Evolutionary conservation across 2,329 filamentous ascomycete species (phyloP).

Genomic region (Verticillium dahliae): DNA sequence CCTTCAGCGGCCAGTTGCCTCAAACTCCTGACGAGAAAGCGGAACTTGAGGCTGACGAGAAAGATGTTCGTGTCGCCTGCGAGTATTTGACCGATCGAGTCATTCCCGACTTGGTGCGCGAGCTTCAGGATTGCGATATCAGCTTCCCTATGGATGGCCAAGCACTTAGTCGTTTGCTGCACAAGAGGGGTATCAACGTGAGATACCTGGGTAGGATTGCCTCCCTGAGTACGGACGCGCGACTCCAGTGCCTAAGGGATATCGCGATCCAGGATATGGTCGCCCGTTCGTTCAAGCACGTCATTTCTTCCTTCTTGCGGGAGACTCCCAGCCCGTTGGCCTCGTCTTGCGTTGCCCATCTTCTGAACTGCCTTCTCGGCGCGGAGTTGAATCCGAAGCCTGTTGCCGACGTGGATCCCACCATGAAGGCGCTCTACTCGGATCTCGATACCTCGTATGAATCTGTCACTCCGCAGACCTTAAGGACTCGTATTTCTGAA

Average conservation of each 20-base stretch:
- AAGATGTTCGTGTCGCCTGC: constrained; percentile 80
- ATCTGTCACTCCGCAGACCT: constrained; percentile 64
- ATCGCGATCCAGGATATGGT: constrained; percentile 90
- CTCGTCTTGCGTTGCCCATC: constrained; percentile 73
- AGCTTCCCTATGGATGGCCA: constrained; percentile 99
- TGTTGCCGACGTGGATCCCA: constrained; percentile 67
- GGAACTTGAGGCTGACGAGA: constrained; percentile 76
- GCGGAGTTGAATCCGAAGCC: constrained; percentile 70
- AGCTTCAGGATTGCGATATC: constrained; percentile 85
- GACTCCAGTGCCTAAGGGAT: constrained; percentile 69
- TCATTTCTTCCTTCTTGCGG: constrained; percentile 71
- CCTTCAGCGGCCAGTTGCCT: constrained; percentile 85
- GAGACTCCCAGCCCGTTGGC: constrained; percentile 74
- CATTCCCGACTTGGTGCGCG: constrained; percentile 78
- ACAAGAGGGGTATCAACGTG: constrained; percentile 96
- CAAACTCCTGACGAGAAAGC: constrained; percentile 87
- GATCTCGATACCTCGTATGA: constrained; percentile 80
- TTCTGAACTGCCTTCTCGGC: constrained; percentile 91
- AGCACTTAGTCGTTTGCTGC: constrained; percentile 79
- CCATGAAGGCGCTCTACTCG: constrained; percentile 68
- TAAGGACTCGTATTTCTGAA: constrained; percentile 63
- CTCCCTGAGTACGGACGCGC: constrained; percentile 59
- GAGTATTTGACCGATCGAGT: constrained; percentile 68
- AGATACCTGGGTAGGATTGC: constrained; percentile 89
- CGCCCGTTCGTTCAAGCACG: constrained; percentile 91